Base-by-base conservation (phyloP, 2,329 filamentous ascomycete genomes). In the Paecilomyces niveus region DNA sequence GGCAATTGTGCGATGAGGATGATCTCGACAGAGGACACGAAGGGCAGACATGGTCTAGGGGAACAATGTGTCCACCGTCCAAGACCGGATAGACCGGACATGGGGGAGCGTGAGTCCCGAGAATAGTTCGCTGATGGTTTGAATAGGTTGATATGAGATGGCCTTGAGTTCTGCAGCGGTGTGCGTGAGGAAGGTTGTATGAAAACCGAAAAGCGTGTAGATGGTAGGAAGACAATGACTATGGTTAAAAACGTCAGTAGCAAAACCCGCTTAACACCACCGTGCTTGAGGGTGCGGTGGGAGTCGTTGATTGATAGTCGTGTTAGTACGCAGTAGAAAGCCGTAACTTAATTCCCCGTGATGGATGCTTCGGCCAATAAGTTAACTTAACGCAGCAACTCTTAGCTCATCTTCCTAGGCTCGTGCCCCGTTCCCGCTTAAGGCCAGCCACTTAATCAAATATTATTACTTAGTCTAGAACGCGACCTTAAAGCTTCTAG, bases 1-100 rank as follows among this genome's bases (percentile, higher is more conserved):
- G 63, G 91, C 91, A 72, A 97, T 91, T 64, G 91, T 89, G 64
- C 93, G 89, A 72, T 91, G 86, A 65, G 91, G 91, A 70, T 90
- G 85, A 71, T 97, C 92, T 77, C 89, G 89, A 73, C 96, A 86
- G 68, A 94, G 84, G 61, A 96, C 85, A 68, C 88, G 88, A 76
- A 91, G 88, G 58, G 65, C 70, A 58, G 87, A 84, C 78, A 82
- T 83, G 60, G 61, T 63, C 54, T 54, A 35, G 45, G 39, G 33
- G 54, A 32, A 10, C 51, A 9, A 22, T 53, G 24, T 21, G 33
- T n/a, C 39, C 39, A n/a, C 39, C 39, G 15, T 45, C 39, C 39
- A 21, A 45, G n/a, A 45, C n/a, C 39, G 15, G 39, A 45, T 45
- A 18, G n/a, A 45, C 39, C 39, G 39, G 15, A 18, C 39, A 45